Evolutionary conservation across 768 basidiomycete species (phyloP).

Genomic region (Boletellus ananiceps): DNA sequence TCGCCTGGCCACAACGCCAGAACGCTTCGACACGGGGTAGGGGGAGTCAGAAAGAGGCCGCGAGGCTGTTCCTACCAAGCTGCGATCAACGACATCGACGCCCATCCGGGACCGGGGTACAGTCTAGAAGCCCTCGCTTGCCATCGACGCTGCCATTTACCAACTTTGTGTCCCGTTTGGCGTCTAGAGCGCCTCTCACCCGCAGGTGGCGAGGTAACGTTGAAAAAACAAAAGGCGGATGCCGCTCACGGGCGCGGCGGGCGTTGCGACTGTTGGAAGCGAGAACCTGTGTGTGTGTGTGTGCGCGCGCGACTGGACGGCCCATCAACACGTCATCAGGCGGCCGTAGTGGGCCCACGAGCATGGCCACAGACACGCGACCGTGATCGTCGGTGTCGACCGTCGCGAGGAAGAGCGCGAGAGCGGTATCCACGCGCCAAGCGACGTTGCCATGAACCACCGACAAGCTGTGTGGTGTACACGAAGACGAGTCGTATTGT

Average conservation of each 20-base stretch:
- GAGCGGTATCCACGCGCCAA: constrained; percentile 5
- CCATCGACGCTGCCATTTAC: neutral
- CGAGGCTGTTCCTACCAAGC: neutral
- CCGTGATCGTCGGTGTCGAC: constrained; percentile 1
- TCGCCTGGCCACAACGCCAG: no score
- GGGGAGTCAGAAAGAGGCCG: no score
- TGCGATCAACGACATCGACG: neutral
- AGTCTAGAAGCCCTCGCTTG: neutral
- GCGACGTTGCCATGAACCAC: neutral
- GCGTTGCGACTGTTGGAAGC: neutral
- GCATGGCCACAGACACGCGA: neutral
- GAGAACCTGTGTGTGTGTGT: neutral
- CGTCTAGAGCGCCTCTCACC: no score
- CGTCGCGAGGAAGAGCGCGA: constrained; percentile 4
- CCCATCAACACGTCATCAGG: no score
- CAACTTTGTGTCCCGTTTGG: no score
- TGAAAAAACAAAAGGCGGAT: neutral
- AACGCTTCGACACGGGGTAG: no score
- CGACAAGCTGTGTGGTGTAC: no score
- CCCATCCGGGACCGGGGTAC: neutral
- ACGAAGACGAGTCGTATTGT: no score
- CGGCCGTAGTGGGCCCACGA: no score
- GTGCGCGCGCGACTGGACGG: no score
- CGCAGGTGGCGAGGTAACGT: neutral
- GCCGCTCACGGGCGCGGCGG: no score